Evolutionary conservation across 106 monocot species (phyloP), one percentile per base, ranked within the genome.

Genomic region (Gastrodia elata): DNA sequence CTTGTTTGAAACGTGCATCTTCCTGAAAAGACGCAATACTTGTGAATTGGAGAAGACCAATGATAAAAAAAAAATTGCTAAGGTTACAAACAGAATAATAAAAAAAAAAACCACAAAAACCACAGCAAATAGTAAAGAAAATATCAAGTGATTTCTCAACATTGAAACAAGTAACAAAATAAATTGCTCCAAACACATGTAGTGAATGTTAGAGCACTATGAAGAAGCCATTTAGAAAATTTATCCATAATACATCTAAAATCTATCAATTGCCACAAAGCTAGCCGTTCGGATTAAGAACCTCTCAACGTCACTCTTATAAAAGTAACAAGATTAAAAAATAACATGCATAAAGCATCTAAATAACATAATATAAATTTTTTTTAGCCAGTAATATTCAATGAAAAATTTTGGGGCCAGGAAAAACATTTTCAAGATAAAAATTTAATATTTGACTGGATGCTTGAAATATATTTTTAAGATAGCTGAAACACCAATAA

Each of bases 1-100:
- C 97, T 71, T 88, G 90, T 77, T 93, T 93, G 70, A 98, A 98
- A 70, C 82, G 72, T 6, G 78, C 0, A 73, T 98, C 91, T 22
- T 93, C 97, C 93, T 98, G 88, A 44, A 86, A 73, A 69, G 25
- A 26, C 25, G 10, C 9, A 40, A 69, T 69, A 24, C 40, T 40
- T 40, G 40, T 39, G 9, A 69, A 69, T 37, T 24, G 10, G 38
- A 69, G 40, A 18, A 20, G 36, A 4, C 5, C 33, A 18, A 67
- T 6, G 36, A 35, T 26, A 20, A 67, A 67, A 67, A 65, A 13
- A 61, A 61, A 61, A 61, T 4, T 28, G 28, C 26, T 8, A n/a
- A 52, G 52, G 4, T n/a, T n/a, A 22, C 3, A 10, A 61, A 32
- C 7, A 61, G 6, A 61, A 28, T 28, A 32, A 61, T 3, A 61